These are phyloP conservation scores for Dentipellis sp. DNA, from an alignment of 768 basidiomycete genomes.

Conservation along the genomic window DNA sequence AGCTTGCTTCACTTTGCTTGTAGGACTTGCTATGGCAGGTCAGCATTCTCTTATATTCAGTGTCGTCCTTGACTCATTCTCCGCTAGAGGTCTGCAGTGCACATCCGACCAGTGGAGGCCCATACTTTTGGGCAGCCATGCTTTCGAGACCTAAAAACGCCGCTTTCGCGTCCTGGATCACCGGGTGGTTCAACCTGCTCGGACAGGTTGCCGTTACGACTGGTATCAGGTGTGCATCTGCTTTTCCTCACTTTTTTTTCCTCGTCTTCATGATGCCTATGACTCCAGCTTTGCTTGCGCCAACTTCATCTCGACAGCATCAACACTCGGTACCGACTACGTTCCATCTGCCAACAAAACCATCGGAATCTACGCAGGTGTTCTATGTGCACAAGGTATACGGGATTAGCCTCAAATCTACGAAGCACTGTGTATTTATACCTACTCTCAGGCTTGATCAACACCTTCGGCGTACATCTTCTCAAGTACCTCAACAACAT, in stretches of 20 bases:
- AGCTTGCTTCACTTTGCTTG: constrained; percentile 62
- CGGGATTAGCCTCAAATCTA: neutral
- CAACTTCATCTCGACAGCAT: constrained; percentile 56
- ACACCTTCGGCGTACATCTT: constrained; percentile 64
- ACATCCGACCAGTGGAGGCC: constrained; percentile 64
- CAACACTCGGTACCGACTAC: constrained; percentile 51
- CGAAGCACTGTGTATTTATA: neutral
- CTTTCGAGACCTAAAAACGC: constrained; percentile 47
- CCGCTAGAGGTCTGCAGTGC: constrained; percentile 40
- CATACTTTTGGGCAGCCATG: constrained; percentile 81
- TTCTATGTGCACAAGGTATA: constrained; percentile 57
- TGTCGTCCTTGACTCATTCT: neutral
- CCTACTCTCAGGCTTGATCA: constrained; percentile 41
- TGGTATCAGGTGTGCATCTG: constrained; percentile 43
- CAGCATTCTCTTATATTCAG: constrained; percentile 10
- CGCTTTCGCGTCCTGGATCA: constrained; percentile 64
- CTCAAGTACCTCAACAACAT: constrained; percentile 63
- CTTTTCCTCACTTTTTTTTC: neutral
- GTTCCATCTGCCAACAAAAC: constrained; percentile 47
- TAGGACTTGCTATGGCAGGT: constrained; percentile 74
- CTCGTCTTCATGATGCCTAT: neutral
- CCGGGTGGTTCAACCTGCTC: constrained; percentile 67
- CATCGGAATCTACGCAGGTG: constrained; percentile 62
- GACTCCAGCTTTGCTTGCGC: constrained; percentile 49
- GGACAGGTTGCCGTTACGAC: constrained; percentile 75